These are phyloP conservation scores for Mycena sp. DNA, from an alignment of 1,284 basidiomycete genomes.

Conservation along the genomic window DNA sequence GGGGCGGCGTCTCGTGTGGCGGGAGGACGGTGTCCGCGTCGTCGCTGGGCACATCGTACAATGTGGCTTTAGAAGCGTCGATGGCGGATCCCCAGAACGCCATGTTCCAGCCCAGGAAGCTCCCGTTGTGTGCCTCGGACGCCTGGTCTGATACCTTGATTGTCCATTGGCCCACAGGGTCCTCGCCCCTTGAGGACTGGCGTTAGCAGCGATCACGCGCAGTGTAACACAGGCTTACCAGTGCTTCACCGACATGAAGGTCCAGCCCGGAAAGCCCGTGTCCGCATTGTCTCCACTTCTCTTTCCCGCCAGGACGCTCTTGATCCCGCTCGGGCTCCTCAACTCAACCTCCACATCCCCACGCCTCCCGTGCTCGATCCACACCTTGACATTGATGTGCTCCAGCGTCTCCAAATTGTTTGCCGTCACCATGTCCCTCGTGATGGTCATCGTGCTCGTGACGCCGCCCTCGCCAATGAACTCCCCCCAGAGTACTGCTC, in stretches of 20 bases:
- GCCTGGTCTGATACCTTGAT: constrained; percentile 86
- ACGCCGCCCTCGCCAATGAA: constrained; percentile 78
- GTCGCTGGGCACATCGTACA: constrained; percentile 70
- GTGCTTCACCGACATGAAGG: constrained; percentile 98
- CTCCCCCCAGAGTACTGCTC: constrained; percentile 69
- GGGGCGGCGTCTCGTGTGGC: constrained; percentile 50
- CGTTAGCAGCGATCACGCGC: constrained; percentile 26
- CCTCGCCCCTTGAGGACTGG: constrained; percentile 79
- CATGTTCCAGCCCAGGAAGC: constrained; percentile 93
- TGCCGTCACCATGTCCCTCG: constrained; percentile 72
- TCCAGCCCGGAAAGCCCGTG: constrained; percentile 92
- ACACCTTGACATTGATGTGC: constrained; percentile 93
- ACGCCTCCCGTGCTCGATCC: constrained; percentile 88
- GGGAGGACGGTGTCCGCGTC: constrained; percentile 67
- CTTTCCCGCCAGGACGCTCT: constrained; percentile 83
- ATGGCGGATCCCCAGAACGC: constrained; percentile 93
- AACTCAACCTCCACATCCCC: constrained; percentile 96
- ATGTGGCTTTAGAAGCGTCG: constrained; percentile 74
- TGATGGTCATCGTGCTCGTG: constrained; percentile 74
- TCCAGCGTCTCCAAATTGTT: constrained; percentile 91
- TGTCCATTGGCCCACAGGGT: constrained; percentile 93
- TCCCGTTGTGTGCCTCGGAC: constrained; percentile 64
- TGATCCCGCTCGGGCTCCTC: constrained; percentile 86
- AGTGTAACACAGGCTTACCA: constrained; percentile 67
- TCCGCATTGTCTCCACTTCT: constrained; percentile 76